A percentile compares a stretch with the other conserved stretches of the same genome.
These are phyloP conservation scores for Albizia julibrissin DNA, from an alignment of 306 rosid species.

Conservation along the genomic window DNA sequence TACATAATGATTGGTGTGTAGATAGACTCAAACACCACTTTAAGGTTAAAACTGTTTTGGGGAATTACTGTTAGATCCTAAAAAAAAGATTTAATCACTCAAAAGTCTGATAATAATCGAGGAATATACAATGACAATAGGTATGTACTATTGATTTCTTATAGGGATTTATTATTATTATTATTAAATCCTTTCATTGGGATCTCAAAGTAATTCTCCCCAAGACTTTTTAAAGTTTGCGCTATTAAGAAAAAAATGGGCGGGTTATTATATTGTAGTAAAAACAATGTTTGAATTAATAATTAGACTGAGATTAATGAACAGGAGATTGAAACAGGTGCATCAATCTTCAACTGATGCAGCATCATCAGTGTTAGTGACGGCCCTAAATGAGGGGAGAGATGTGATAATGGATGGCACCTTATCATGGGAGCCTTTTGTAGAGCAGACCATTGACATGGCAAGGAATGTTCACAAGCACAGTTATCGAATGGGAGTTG, in stretches of 20 bases:
- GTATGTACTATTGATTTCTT: too few species aligned
- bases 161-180: too few species aligned
- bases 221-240: neutral
- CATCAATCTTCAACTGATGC: conserved; percentile 86
- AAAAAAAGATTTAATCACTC: too few species aligned
- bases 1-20: neutral
- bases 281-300: neutral
- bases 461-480: conserved; percentile 75
- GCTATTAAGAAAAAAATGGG: neutral
- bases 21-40: neutral
- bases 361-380: conserved; percentile 84
- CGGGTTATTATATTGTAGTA: neutral
- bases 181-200: too few species aligned
- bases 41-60: neutral
- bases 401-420: conserved; percentile 96
- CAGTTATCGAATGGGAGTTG: conserved; percentile 85
- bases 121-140: too few species aligned
- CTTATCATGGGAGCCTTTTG: conserved; percentile 87
- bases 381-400: conserved; percentile 83
- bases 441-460: conserved; percentile 81
- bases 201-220: too few species aligned
- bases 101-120: too few species aligned
- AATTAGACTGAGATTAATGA: neutral
- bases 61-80: too few species aligned
- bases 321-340: conserved; percentile 46